Evolutionary conservation across 2,329 filamentous ascomycete genomes (phyloP).

Genomic region (Blumeriella jaapii): DNA sequence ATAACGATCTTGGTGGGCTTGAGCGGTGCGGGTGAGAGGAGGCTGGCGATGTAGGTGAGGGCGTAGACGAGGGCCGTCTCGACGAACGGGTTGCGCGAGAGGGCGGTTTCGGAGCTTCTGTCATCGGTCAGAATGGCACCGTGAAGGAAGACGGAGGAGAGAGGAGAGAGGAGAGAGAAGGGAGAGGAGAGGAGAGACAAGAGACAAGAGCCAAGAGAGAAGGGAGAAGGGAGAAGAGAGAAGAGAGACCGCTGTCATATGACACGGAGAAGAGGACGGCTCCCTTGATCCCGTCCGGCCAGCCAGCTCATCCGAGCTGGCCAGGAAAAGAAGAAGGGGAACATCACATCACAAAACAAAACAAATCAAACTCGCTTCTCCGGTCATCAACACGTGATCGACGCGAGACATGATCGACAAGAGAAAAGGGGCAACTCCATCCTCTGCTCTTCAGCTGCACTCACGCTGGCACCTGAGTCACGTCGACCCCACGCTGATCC

Average conservation of each 20-base stretch:
- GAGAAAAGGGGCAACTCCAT: too few relatives aligned
- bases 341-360: too few relatives aligned
- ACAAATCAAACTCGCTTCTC: too few relatives aligned
- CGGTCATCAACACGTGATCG: too few relatives aligned
- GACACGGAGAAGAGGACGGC: not conserved
- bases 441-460: too few relatives aligned
- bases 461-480: slow-evolving; percentile 70
- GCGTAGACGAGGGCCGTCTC: slow-evolving; percentile 84
- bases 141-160: not conserved
- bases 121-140: too few relatives aligned
- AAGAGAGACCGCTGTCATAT: not conserved
- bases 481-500: slow-evolving; percentile 66
- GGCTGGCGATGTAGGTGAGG: slow-evolving; percentile 61
- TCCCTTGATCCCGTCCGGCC: too few relatives aligned
- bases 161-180: not conserved
- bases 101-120: not conserved
- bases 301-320: too few relatives aligned
- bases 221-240: slow-evolving; percentile 1
- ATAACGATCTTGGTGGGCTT: slow-evolving; percentile 68
- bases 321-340: slow-evolving; percentile 1
- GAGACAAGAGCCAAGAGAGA: slow-evolving; percentile 10
- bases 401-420: too few relatives aligned
- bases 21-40: slow-evolving; percentile 38
- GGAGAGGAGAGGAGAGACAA: slow-evolving; percentile 1
- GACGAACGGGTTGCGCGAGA: slow-evolving; percentile 68